Percentiles rank a stretch among this genome's conserved stretches.
phyloP scores from a whole-genome alignment of 164 flowering plant genomes.

The Stephania japonica region DNA sequence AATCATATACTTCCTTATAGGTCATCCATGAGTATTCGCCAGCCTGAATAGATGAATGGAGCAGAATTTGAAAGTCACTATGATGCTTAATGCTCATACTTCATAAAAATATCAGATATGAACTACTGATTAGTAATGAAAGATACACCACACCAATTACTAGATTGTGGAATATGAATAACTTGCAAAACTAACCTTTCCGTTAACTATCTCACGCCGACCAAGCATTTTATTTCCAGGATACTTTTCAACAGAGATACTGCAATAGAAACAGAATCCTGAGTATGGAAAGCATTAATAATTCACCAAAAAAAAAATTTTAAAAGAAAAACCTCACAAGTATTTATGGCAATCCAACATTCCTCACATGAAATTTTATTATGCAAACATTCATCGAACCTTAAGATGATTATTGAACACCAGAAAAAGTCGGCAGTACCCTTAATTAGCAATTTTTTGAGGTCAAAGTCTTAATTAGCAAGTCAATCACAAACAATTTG shows the following conservation, averaged over 20 bases:
- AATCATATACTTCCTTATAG: slow-evolving; percentile 76
- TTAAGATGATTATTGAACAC: neutral
- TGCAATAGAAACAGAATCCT: slow-evolving; percentile 22
- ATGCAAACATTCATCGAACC: neutral
- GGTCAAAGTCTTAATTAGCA: neutral
- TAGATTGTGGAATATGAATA: neutral
- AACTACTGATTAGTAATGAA: neutral
- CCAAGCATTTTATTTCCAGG: slow-evolving; percentile 89
- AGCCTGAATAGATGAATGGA: slow-evolving; percentile 39
- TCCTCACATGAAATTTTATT: neutral
- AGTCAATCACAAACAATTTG: neutral
- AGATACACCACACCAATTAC: neutral
- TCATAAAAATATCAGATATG: neutral
- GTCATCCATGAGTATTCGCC: slow-evolving; percentile 84
- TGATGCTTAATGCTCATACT: neutral
- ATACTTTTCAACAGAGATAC: slow-evolving; percentile 62
- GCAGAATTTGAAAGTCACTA: neutral
- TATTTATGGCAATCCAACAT: neutral
- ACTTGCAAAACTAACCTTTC: slow-evolving; percentile 41
- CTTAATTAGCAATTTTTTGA: neutral
- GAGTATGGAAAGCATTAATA: neutral
- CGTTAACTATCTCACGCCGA: slow-evolving; percentile 51
- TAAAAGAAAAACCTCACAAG: neutral
- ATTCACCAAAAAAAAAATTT: neutral
- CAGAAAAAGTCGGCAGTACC: neutral